Conservation (phyloP, 768 basidiomycete species). For the Termitomyces sp. region DNA sequence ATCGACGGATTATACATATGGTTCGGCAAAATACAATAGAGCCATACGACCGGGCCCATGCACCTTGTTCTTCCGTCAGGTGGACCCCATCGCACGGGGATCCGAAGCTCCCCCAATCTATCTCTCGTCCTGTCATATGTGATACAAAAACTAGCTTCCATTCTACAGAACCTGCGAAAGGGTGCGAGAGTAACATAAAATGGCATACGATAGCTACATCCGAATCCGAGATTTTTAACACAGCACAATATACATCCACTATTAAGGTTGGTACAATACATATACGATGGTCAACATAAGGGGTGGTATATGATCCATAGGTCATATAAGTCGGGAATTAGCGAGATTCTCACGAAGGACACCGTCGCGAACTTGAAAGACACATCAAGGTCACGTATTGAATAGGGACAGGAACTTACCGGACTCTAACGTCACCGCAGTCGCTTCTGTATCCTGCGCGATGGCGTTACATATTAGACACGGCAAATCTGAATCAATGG, state of each 20-base stretch:
- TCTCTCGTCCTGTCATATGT: not conserved
- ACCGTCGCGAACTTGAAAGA: slow-evolving; percentile 52
- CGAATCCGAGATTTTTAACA: not conserved
- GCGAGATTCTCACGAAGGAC: slow-evolving; percentile 57
- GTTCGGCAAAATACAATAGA: slow-evolving; percentile 5
- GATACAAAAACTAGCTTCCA: not conserved
- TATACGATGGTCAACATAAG: not conserved
- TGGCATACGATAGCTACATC: not conserved
- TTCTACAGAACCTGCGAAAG: not conserved
- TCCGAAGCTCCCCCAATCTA: not conserved
- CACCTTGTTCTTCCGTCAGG: slow-evolving; percentile 8
- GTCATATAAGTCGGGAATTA: slow-evolving; percentile 49
- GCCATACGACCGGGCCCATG: slow-evolving; percentile 5
- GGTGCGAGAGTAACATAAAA: not conserved
- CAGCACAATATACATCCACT: not conserved
- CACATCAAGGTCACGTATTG: not conserved
- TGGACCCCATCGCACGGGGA: not conserved
- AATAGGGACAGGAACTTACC: slow-evolving; percentile 27
- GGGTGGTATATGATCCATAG: not conserved
- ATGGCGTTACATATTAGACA: not conserved
- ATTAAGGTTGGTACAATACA: not conserved
- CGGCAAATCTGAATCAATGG: not conserved
- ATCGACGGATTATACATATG: not conserved
- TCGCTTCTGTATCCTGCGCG: slow-evolving; percentile 58
- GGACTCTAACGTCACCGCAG: slow-evolving; percentile 55